Evolutionary conservation across 2,329 filamentous ascomycete genomes (phyloP).

Genomic region (Tolypocladium ovalisporum): DNA sequence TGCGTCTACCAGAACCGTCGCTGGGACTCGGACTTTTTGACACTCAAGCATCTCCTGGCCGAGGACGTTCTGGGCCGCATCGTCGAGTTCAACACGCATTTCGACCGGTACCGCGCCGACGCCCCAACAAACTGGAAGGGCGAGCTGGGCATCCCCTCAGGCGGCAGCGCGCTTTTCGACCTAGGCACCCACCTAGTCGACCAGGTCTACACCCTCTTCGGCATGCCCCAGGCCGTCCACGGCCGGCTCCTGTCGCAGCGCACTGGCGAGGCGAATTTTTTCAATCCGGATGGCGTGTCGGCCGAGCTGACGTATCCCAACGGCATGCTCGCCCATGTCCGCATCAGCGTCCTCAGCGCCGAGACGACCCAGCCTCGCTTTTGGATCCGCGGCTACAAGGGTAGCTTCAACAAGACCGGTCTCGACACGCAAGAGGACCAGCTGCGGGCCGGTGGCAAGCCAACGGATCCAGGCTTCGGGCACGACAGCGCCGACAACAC

Average conservation of each 20-base stretch:
- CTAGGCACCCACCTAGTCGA: constrained; percentile 68
- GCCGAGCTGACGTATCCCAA: constrained; percentile 55
- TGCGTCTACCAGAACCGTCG: constrained; percentile 69
- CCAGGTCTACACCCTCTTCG: constrained; percentile 61
- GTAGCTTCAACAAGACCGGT: constrained; percentile 60
- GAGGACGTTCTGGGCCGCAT: constrained; percentile 56
- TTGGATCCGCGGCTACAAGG: constrained; percentile 66
- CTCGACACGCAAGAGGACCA: constrained; percentile 70
- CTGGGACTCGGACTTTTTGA: constrained; percentile 69
- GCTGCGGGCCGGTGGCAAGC: constrained; percentile 51
- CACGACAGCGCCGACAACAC: constrained; percentile 51
- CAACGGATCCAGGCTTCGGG: constrained; percentile 53
- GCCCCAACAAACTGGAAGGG: constrained; percentile 58
- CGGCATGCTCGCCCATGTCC: constrained; percentile 56
- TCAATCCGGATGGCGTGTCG: constrained; percentile 47
- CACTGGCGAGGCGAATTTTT: constrained; percentile 30
- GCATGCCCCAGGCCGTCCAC: constrained; percentile 55
- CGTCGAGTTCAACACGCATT: constrained; percentile 70
- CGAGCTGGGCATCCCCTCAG: constrained; percentile 43
- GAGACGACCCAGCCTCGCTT: constrained; percentile 62
- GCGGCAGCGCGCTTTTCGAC: constrained; percentile 61
- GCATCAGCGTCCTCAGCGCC: constrained; percentile 57
- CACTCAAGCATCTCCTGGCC: constrained; percentile 50
- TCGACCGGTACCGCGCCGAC: constrained; percentile 60
- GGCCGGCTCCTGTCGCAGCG: constrained; percentile 59